Evolutionary conservation across 2,329 filamentous ascomycete genomes (phyloP).

Genomic region (Pyricularia grisea): DNA sequence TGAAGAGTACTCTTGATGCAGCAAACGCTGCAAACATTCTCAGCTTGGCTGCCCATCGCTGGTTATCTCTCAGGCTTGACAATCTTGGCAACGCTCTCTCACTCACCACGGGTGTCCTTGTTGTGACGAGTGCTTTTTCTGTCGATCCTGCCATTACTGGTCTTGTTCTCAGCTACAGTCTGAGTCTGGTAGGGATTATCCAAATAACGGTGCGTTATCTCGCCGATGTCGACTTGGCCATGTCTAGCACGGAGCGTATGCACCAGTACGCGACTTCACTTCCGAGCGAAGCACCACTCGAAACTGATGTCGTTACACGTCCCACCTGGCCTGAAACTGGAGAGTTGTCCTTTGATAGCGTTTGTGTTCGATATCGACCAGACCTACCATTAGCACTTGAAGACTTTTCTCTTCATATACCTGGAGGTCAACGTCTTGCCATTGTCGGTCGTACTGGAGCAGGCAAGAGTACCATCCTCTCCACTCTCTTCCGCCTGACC

Average conservation of each 20-base stretch:
- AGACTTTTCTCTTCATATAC: constrained; percentile 33
- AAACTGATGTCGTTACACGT: neutral
- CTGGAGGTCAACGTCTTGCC: constrained; percentile 75
- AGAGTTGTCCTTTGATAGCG: neutral
- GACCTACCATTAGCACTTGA: constrained; percentile 60
- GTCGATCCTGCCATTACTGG: constrained; percentile 56
- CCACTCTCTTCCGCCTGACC: constrained; percentile 86
- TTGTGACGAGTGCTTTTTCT: constrained; percentile 53
- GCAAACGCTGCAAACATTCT: constrained; percentile 62
- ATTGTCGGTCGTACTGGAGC: constrained; percentile 94
- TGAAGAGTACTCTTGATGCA: constrained; percentile 48
- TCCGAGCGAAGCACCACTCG: neutral
- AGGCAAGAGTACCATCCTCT: constrained; percentile 88
- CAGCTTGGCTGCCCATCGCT: constrained; percentile 59
- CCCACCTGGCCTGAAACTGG: neutral
- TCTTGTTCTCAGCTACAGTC: constrained; percentile 56
- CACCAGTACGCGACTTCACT: constrained; percentile 53
- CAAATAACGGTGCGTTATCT: constrained; percentile 60
- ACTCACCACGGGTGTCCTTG: constrained; percentile 53
- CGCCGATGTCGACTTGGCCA: constrained; percentile 60
- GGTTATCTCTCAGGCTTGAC: constrained; percentile 54
- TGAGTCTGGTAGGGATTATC: constrained; percentile 57
- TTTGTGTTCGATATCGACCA: constrained; percentile 54
- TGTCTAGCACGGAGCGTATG: constrained; percentile 59
- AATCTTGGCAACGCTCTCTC: constrained; percentile 50